These are phyloP conservation scores for Tulasnella sp. DNA, from an alignment of 768 basidiomycete genomes.

Conservation along the genomic window DNA sequence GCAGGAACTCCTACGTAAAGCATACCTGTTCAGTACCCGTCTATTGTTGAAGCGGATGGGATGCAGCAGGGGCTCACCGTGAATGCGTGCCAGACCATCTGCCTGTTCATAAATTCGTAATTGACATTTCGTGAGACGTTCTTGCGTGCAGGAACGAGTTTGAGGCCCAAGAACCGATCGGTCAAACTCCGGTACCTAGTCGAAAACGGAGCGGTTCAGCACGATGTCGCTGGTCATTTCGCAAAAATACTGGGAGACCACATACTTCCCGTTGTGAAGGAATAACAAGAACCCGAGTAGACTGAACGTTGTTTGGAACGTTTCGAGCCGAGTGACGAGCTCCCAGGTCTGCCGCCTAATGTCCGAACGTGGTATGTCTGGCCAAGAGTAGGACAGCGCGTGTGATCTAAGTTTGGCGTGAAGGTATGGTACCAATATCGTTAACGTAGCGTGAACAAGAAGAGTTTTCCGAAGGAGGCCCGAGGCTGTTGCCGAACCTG, in stretches of 20 bases:
- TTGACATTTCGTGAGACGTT: conserved; percentile 79
- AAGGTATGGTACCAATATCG: conserved; percentile 72
- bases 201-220: neutral
- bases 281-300: conserved; percentile 79
- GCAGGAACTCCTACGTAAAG: conserved; percentile 74
- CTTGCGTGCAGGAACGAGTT: conserved; percentile 64
- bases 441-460: conserved; percentile 63
- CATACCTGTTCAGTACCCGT: neutral
- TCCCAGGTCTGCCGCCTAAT: conserved; percentile 70
- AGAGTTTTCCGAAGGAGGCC: conserved; percentile 60
- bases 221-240: neutral
- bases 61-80: conserved; percentile 61
- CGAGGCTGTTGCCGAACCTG: conserved; percentile 45
- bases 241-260: neutral
- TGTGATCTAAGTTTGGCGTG: conserved; percentile 67
- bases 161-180: conserved; percentile 72
- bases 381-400: conserved; percentile 84
- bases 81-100: conserved; percentile 99
- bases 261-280: conserved; percentile 79
- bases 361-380: conserved; percentile 81
- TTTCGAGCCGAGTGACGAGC: conserved; percentile 60
- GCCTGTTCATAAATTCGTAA: conserved; percentile 99
- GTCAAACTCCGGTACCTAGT: conserved; percentile 77
- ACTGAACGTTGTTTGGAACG: conserved; percentile 55
- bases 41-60: neutral